Evolutionary conservation across 495 filamentous ascomycete species (phyloP).

Genomic region (Aspergillus kassunensis): DNA sequence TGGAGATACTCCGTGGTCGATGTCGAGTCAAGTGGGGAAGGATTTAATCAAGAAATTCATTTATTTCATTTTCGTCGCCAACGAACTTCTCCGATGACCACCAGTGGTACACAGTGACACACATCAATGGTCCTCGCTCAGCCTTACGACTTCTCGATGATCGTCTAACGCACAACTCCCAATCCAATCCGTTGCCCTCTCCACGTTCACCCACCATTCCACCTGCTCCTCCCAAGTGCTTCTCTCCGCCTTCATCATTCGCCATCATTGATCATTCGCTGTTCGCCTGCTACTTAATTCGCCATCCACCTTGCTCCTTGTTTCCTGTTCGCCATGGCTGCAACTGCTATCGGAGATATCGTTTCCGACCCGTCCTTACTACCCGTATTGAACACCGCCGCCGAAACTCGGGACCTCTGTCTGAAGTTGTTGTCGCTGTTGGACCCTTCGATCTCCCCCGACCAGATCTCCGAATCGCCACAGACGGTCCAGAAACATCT

Average conservation of each 20-base stretch:
- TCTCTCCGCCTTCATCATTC: slow-evolving; percentile 3
- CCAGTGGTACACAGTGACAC: too few relatives aligned
- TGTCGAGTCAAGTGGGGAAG: background rate
- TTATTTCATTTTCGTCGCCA: background rate
- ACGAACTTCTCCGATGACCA: background rate
- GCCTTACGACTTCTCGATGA: background rate
- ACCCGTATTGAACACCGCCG: slow-evolving; percentile 67
- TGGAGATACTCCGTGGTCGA: too few relatives aligned
- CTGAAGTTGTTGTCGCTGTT: slow-evolving; percentile 63
- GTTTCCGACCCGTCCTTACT: slow-evolving; percentile 67
- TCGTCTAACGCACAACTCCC: background rate
- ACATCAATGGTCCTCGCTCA: background rate
- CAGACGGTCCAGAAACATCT: slow-evolving; percentile 70
- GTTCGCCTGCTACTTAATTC: slow-evolving; percentile 1
- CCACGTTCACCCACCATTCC: slow-evolving; percentile 17
- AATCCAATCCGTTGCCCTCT: slow-evolving; percentile 13
- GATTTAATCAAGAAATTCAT: background rate
- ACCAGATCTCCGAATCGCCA: slow-evolving; percentile 33
- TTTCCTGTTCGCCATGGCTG: slow-evolving; percentile 35
- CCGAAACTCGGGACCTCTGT: slow-evolving; percentile 67
- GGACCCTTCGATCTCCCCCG: slow-evolving; percentile 37
- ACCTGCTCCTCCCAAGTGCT: slow-evolving; percentile 2
- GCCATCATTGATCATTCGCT: slow-evolving; percentile 5
- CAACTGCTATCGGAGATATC: slow-evolving; percentile 45
- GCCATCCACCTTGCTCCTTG: background rate